Conservation (phyloP, 2,329 filamentous ascomycete genomes). For the Xylaria sp. region DNA sequence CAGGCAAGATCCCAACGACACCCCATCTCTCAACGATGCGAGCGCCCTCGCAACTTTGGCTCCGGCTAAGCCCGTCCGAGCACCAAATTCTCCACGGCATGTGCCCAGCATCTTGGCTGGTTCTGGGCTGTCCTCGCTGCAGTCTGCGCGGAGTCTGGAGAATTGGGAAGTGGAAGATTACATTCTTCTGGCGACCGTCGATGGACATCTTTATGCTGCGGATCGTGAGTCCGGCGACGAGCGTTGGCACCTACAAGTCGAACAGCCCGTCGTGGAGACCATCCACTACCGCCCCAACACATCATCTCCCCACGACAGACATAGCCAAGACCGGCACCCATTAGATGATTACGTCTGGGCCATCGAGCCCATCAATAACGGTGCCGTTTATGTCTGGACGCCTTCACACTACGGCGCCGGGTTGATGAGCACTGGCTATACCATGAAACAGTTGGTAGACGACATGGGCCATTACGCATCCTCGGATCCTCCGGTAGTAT, state of each 20-base stretch:
- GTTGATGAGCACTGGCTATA: conserved; percentile 74
- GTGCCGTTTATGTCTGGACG: conserved; percentile 86
- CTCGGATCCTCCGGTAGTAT: conserved; percentile 80
- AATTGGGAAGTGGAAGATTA: conserved; percentile 99
- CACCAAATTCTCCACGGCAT: conserved; percentile 79
- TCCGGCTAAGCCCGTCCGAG: conserved; percentile 96
- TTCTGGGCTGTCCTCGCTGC: conserved; percentile 81
- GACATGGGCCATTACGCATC: conserved; percentile 80
- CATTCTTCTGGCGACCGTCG: conserved; percentile 99
- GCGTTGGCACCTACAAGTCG: conserved; percentile 86
- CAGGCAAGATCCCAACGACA: conserved; percentile 33
- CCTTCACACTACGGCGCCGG: conserved; percentile 69
- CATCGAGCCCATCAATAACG: conserved; percentile 89
- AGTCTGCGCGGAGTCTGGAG: conserved; percentile 94
- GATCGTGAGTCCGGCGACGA: conserved; percentile 86
- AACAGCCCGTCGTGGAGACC: conserved; percentile 90
- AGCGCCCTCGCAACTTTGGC: conserved; percentile 97
- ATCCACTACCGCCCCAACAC: conserved; percentile 79
- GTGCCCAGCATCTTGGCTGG: conserved; percentile 65
- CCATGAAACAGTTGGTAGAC: conserved; percentile 89
- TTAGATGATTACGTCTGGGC: conserved; percentile 95
- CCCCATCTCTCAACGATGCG: conserved; percentile 70
- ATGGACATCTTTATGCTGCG: conserved; percentile 92
- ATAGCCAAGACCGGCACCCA: conserved; percentile 66
- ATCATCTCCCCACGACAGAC: conserved; percentile 58